These are phyloP conservation scores for Rhododendron ovatum DNA, from an alignment of 148 eudicot genomes.

Conservation along the genomic window DNA sequence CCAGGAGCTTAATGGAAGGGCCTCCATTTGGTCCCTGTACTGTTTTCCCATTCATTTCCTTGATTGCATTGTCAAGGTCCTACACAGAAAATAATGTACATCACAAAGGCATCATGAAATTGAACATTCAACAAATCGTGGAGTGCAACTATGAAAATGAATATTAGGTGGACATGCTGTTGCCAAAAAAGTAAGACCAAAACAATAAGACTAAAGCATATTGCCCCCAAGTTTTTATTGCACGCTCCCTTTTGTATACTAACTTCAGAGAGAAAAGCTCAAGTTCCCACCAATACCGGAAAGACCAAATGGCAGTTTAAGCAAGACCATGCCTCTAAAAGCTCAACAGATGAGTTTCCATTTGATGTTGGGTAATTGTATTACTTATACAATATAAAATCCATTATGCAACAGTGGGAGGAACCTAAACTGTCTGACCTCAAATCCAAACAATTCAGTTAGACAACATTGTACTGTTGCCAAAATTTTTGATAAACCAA, in stretches of 20 bases:
- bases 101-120: not conserved
- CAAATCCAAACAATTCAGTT: not conserved
- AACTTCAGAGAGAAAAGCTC: not conserved
- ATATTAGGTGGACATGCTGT: not conserved
- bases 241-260: not conserved
- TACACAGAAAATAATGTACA: constrained; percentile 11
- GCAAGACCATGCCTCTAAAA: not conserved
- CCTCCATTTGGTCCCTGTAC: constrained; percentile 46
- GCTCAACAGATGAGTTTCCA: not conserved
- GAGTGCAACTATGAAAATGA: not conserved
- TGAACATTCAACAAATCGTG: not conserved
- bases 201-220: not conserved
- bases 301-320: not conserved
- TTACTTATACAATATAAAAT: not conserved
- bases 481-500: not conserved
- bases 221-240: not conserved
- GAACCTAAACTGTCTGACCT: not conserved
- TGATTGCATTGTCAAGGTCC: constrained; percentile 64
- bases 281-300: not conserved
- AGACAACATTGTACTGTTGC: not conserved
- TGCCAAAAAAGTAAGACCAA: not conserved
- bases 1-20: constrained; percentile 40
- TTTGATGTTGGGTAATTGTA: not conserved
- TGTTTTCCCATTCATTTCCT: constrained; percentile 45
- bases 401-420: not conserved